Evolutionary conservation across 768 basidiomycete genomes (phyloP).

Genomic region (Kwoniella botswanensis): DNA sequence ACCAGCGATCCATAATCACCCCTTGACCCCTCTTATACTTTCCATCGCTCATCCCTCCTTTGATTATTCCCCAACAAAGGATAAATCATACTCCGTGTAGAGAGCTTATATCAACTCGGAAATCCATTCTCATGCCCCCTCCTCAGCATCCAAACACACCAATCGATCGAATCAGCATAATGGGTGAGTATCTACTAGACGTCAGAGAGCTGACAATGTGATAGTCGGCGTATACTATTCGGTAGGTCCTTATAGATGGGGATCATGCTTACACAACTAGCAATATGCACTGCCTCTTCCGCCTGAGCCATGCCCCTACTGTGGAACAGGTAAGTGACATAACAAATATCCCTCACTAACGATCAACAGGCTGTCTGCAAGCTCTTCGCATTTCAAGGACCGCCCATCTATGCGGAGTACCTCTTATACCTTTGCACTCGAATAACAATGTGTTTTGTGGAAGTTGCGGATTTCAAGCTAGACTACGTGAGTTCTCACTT

Average conservation of each 20-base stretch:
- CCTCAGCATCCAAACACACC: background rate
- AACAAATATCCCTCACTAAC: background rate
- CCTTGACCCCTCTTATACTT: background rate
- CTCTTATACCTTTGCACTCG: conserved; percentile 32
- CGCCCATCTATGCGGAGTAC: conserved; percentile 43
- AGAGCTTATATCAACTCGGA: background rate
- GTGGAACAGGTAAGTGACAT: conserved; percentile 19
- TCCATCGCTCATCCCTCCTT: conserved; percentile 12
- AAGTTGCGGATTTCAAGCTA: conserved; percentile 25
- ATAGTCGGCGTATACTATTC: conserved; percentile 38
- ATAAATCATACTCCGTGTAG: background rate
- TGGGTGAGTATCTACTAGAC: conserved; percentile 18
- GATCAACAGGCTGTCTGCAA: conserved; percentile 19
- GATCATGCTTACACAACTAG: conserved; percentile 6
- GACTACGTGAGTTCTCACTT: conserved; percentile 27
- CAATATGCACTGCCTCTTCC: conserved; percentile 8
- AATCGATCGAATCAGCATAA: background rate
- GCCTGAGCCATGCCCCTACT: conserved; percentile 23
- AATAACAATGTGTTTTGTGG: conserved; percentile 28
- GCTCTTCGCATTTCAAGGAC: conserved; percentile 20
- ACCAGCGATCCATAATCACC: background rate
- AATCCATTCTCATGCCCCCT: conserved; percentile 1
- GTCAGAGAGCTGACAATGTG: conserved; percentile 2
- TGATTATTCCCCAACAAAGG: conserved; percentile 16
- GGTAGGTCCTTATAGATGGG: conserved; percentile 8